Base-by-base conservation (phyloP, 495 filamentous ascomycete genomes). In the Penicillium odoratum region DNA sequence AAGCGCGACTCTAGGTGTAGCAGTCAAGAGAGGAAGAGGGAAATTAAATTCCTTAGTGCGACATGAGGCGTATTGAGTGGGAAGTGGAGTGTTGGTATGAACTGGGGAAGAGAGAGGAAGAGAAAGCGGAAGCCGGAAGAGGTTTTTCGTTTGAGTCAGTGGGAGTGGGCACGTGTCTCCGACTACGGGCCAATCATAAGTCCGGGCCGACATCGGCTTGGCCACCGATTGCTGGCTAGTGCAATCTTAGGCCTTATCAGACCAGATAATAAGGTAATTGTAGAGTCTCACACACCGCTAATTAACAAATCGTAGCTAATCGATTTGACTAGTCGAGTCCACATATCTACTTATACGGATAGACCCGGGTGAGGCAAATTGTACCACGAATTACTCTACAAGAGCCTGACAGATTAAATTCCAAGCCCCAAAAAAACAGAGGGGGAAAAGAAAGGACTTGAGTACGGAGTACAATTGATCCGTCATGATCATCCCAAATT, bases 1-100 rank as follows among this genome's bases (percentile, higher is more conserved):
- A 88, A 89, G 88, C 83, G 89, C 89, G 74, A 76, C 67, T 72
- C 72, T 75, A 64, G 52, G 58, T 62, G 42, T 71, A 73, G 66
- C 73, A 79, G 76, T 77, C 69, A 72, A 46, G 58, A 43, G 60
- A 63, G 65, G 55, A 59, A 55, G 15, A 51, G 54, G 54, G 43
- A 60, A 33, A 51, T 15, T 51, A 56, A 56, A 54, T 28, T 31
- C 38, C 66, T 70, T 72, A 72, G 57, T 65, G 50, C 43, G 68
- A 67, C 72, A 74, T 72, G 53, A 59, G 21, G 21, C 21, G 40
- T 48, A 46, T 46, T n/a, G 26, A 48, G 31, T 26, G 28, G 5
- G 5, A 34, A 55, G 54, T 53, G 56, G 51, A 40, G 52, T 55
- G 49, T 26, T 38, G 33, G 45, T 42, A 38, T 36, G 13, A 63